Evolutionary conservation across 2,329 filamentous ascomycete genomes (phyloP).

Genomic region (Apiospora sp.): DNA sequence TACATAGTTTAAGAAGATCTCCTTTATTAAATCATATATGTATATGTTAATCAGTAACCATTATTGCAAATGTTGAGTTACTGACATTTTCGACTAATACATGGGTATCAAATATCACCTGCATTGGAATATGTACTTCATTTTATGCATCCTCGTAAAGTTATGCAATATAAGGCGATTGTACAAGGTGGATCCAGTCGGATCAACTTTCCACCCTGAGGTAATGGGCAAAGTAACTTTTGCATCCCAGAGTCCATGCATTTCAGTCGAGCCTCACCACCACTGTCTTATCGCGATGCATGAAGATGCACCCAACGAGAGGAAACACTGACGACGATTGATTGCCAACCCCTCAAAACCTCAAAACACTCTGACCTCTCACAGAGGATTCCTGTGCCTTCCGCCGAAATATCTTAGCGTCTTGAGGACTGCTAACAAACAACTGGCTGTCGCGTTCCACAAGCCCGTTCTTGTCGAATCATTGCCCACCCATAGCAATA

Average conservation of each 20-base stretch:
- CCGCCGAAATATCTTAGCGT: neutral
- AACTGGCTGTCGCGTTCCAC: neutral
- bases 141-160: neutral
- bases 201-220: slow-evolving; percentile 4
- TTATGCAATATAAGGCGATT: neutral
- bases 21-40: too few relatives aligned
- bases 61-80: too few relatives aligned
- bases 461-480: neutral
- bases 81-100: too few relatives aligned
- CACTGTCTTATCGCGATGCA: neutral
- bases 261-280: neutral
- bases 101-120: too few relatives aligned
- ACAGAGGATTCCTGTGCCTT: neutral
- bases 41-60: too few relatives aligned
- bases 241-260: neutral
- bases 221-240: neutral
- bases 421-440: neutral
- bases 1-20: neutral
- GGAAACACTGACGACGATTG: neutral
- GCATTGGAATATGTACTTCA: neutral
- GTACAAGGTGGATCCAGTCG: neutral
- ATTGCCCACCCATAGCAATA: neutral
- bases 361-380: neutral
- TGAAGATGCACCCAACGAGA: neutral
- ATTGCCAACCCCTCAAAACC: neutral